Base-by-base conservation (phyloP, 1,139 yeast genomes). In the Geotrichum phurueaensis region DNA sequence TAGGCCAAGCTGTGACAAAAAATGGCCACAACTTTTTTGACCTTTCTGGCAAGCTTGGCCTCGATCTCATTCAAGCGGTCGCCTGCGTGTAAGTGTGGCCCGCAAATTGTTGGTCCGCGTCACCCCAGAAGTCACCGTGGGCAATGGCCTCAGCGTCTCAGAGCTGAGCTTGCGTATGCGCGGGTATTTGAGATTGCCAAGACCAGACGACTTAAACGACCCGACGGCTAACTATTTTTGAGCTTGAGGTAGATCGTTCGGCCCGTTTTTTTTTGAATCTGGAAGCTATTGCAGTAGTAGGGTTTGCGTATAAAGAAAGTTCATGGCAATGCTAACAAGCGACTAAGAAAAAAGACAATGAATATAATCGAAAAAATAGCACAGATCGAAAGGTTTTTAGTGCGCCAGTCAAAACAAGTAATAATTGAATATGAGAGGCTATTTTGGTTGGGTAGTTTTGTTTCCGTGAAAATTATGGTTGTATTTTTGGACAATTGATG, bases 151-250 rank as follows among this genome's bases (percentile, higher is more conserved):
- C 70, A 1, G 91, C 89, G 5, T 78, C 4, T 69, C 70, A 53
- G 70, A 67, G 55, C 81, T 76, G 58, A 79, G 76, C 13, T 72
- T 71, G 7, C 72, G 68, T 78, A 80, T 79, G 51, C 73, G 70
- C 3, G 60, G 59, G 31, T 56, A 48, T 43, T 68, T 68, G 12
- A 68, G 60, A 64, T 79, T 68, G 2, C 89, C 85, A 49, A 86
- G 78, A 0, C 91, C 91, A 66, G 92, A 76, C 33, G 85, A 76
- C 70, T 87, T 87, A 77, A 86, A 87, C 56, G 88, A 83, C 0
- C 92, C 91, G 86, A 79, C 2, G 92, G 91, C 68, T 87, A 94
- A 45, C 83, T 78, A 64, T 77, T 78, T 67, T 87, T 94, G 63
- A 83, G 81, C 69, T 87, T 87, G 63, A 86, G 75, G 43, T 78